Conservation (phyloP, 768 basidiomycete genomes). For the Phaeolepiota aurea region DNA sequence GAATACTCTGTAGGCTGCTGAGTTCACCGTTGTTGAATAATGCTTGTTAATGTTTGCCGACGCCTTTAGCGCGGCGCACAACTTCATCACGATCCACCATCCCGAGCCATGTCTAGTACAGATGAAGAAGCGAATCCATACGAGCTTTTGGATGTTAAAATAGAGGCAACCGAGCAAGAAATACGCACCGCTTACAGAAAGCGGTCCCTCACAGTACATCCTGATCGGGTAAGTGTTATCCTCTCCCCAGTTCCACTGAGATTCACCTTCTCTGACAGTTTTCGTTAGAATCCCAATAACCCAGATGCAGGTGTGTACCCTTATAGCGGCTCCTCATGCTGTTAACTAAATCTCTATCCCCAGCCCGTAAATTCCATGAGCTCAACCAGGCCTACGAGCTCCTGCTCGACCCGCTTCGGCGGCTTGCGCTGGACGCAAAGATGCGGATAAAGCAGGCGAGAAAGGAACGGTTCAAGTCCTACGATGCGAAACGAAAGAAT, state of each 20-base stretch:
- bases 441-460: slow-evolving; percentile 63
- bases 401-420: slow-evolving; percentile 71
- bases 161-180: slow-evolving; percentile 68
- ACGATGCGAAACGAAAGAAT: slow-evolving; percentile 65
- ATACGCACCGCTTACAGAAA: slow-evolving; percentile 76
- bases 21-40: no score
- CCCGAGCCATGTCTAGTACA: slow-evolving; percentile 11
- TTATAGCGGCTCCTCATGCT: background rate
- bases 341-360: background rate
- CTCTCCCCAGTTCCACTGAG: slow-evolving; percentile 5
- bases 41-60: no score
- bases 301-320: slow-evolving; percentile 59
- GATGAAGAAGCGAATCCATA: slow-evolving; percentile 70
- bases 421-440: slow-evolving; percentile 74
- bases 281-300: slow-evolving; percentile 66
- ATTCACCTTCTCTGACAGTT: slow-evolving; percentile 8
- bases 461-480: slow-evolving; percentile 59
- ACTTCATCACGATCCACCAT: no score
- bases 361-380: slow-evolving; percentile 77
- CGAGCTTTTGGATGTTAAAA: slow-evolving; percentile 52
- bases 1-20: no score
- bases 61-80: no score
- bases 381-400: slow-evolving; percentile 77
- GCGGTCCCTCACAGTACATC: slow-evolving; percentile 78
- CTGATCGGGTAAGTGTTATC: slow-evolving; percentile 57